Evolutionary conservation across 306 rosid species (phyloP), one percentile per base, ranked within the genome.

Genomic region (Fagus sylvatica): DNA sequence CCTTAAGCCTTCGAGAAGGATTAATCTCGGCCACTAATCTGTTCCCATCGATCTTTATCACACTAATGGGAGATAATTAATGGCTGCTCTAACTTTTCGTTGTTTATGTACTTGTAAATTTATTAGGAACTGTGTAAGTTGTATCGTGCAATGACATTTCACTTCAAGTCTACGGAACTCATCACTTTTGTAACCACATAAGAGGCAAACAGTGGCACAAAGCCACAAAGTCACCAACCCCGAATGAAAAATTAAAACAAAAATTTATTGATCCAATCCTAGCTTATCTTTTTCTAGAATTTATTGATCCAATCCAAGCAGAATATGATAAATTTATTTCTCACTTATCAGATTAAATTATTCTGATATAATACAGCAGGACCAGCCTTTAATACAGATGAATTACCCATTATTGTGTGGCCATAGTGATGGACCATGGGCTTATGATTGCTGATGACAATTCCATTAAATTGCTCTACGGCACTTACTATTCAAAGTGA

Each of bases 81-180:
- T 39, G 64, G 49, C 62, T 65, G 59, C 28, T 53, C 80, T 33
- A 76, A 73, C 74, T 77, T 70, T 79, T 37, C 78, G 70, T 69
- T 82, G 72, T 76, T 61, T 15, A 22, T 3, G 40, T 55, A 36
- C 48, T 55, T 42, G 36, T 54, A 73, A 46, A 64, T 81, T 80
- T 48, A 62, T 54, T 40, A 39, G 51, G 51, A 51, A 66, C 46
- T 36, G 76, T 48, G 60, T 37, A 39, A 37, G 51, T 4, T 0
- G 51, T 10, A 46, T 8, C 2, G 48, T n/a, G 15, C 55, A 42
- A 40, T 54, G 57, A 28, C 74, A 69, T 62, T 70, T 75, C 64
- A 70, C 48, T 69, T 12, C 66, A 53, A 78, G 67, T 72, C 36
- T 9, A 41, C 10, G 30, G 67, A 13, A 34, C 37, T 43, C 39